phyloP scores from a whole-genome alignment of 768 basidiomycete species.

The Kondoa subrosea region DNA sequence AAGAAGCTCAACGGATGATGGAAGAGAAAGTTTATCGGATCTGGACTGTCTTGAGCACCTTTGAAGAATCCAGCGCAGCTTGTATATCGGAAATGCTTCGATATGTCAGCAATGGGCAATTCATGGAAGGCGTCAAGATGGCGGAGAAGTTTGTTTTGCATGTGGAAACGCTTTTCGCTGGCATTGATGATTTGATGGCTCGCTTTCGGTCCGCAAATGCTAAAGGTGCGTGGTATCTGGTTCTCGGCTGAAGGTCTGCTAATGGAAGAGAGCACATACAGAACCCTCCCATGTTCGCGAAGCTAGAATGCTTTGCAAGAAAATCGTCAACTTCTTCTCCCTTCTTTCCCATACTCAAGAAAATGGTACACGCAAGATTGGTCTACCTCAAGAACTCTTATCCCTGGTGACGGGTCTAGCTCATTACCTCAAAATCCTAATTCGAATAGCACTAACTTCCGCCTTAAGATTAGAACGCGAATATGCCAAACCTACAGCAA shows the following conservation, averaged over 20 bases:
- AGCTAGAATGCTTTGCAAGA: constrained; percentile 94
- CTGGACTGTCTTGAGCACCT: constrained; percentile 95
- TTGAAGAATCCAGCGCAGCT: constrained; percentile 97
- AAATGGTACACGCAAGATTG: constrained; percentile 72
- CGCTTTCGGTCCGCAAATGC: constrained; percentile 60
- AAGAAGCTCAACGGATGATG: constrained; percentile 81
- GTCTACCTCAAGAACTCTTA: constrained; percentile 90
- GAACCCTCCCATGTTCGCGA: constrained; percentile 90
- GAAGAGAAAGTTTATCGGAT: constrained; percentile 96
- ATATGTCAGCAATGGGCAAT: constrained; percentile 90
- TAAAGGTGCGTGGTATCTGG: constrained; percentile 49
- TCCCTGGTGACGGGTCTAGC: constrained; percentile 97
- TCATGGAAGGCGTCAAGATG: constrained; percentile 92
- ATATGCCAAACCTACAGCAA: constrained; percentile 59
- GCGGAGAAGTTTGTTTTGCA: constrained; percentile 97
- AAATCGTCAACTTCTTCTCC: constrained; percentile 95
- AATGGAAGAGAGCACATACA: constrained; percentile 3
- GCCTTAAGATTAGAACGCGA: constrained; percentile 90
- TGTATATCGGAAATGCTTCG: constrained; percentile 98
- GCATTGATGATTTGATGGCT: constrained; percentile 87
- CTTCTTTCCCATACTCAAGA: constrained; percentile 89
- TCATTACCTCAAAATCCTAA: constrained; percentile 97
- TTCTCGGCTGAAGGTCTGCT: background rate
- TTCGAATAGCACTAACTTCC: constrained; percentile 89
- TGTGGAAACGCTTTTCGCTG: constrained; percentile 91